Evolutionary conservation across 495 filamentous ascomycete species (phyloP).

Genomic region (Xylaria intraflava): DNA sequence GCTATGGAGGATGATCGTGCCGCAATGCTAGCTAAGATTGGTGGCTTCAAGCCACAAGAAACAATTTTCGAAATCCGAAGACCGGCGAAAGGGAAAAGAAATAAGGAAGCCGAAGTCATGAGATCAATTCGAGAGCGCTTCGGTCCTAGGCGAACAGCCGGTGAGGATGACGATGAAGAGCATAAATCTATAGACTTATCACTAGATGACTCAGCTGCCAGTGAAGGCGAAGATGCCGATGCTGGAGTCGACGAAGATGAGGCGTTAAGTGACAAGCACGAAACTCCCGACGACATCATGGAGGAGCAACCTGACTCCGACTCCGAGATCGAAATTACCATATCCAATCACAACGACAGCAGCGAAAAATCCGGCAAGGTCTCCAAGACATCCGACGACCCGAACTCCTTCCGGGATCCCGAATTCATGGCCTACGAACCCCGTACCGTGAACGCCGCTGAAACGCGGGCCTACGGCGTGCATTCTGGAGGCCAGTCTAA

Average conservation of each 20-base stretch:
- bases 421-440: conserved; percentile 97
- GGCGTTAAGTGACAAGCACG: conserved; percentile 11
- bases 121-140: conserved; percentile 59
- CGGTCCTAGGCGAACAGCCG: conserved; percentile 33
- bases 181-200: conserved; percentile 7
- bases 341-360: conserved; percentile 49
- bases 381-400: conserved; percentile 30
- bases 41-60: conserved; percentile 79
- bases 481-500: conserved; percentile 63
- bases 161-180: conserved; percentile 34
- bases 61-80: conserved; percentile 91
- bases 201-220: conserved; percentile 14
- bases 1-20: conserved; percentile 63
- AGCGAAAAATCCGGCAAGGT: conserved; percentile 33
- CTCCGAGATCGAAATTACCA: conserved; percentile 73
- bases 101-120: conserved; percentile 75
- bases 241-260: conserved; percentile 42
- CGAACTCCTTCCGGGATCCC: conserved; percentile 58
- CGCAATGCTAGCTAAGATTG: conserved; percentile 78
- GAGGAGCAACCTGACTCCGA: conserved; percentile 65
- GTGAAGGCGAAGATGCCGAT: conserved; percentile 28
- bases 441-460: conserved; percentile 62
- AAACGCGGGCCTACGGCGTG: conserved; percentile 88
- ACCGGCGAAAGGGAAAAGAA: conserved; percentile 51
- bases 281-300: conserved; percentile 18